Evolutionary conservation across 2,329 filamentous ascomycete species (phyloP), one percentile per base, ranked within the genome.

Genomic region (Emmonsiellopsis sp.): DNA sequence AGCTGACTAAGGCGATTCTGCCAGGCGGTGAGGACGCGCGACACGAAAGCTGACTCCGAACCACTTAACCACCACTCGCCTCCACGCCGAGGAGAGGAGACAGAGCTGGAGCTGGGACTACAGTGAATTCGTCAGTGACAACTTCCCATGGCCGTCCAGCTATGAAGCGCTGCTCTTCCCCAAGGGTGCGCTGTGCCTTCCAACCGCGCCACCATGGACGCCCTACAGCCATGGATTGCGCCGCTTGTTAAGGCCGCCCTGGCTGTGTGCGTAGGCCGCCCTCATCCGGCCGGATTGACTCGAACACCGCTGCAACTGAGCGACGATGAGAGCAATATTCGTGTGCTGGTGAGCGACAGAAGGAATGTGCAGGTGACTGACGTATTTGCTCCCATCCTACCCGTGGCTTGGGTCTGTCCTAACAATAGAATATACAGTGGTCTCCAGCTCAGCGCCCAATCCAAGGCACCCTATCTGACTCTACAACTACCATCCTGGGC

Each of bases 281-380:
- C 33, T 6, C 9, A 34, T 5, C 44, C 34, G 2, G 33, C 40
- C 37, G n/a, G 33, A 34, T 42, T 27, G 36, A 5, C 21, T 4
- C 21, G 43, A 6, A 39, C 32, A 9, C 13, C 40, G 27, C 59
- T 68, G 48, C 6, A 53, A 37, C 14, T 48, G 31, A 60, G 67
- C 45, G 65, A 72, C 53, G 62, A 71, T 60, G 68, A 65, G 10
- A 64, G 62, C 34, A 65, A 62, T 45, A 56, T 72, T 45, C 64
- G 60, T n/a, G 65, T 72, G 51, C 55, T 43, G 17, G 57, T 56
- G 13, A 6, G 34, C 6, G 56, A 52, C 27, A 36, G 6, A 11
- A 55, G 57, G 49, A 14, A 43, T 37, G 66, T 65, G 7, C 57
- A 67, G 43, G 59, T 73, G 31, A 57, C 61, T 32, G 56, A 65